phyloP scores from a whole-genome alignment of 805 yeast genomes.

The Lipomyces mesembrius region DNA sequence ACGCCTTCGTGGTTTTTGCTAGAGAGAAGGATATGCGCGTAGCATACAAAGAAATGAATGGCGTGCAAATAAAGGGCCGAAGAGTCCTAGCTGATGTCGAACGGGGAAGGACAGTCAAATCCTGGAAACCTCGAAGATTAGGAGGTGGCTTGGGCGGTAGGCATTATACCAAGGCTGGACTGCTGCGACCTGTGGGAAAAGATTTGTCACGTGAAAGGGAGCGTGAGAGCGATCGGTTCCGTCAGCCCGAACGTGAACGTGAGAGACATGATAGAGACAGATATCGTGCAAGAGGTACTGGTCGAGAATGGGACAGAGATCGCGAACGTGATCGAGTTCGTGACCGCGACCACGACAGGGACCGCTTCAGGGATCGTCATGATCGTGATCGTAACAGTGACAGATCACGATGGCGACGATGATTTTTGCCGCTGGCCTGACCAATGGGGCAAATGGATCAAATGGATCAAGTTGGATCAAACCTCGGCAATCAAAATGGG shows the following conservation, averaged over 20 bases:
- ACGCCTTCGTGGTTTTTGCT: slow-evolving; percentile 78
- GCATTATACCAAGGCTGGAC: slow-evolving; percentile 54
- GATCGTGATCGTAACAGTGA: slow-evolving; percentile 30
- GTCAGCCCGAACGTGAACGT: slow-evolving; percentile 35
- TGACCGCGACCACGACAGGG: slow-evolving; percentile 17
- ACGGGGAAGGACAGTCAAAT: slow-evolving; percentile 47
- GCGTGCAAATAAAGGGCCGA: slow-evolving; percentile 56
- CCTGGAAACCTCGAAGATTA: slow-evolving; percentile 53
- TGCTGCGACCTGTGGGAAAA: slow-evolving; percentile 30
- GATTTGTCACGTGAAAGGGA: slow-evolving; percentile 30
- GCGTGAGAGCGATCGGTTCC: slow-evolving; percentile 21
- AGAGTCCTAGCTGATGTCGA: slow-evolving; percentile 52
- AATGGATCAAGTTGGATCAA: slow-evolving; percentile 21
- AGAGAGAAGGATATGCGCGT: slow-evolving; percentile 61
- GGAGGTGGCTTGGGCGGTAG: slow-evolving; percentile 97
- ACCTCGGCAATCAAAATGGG: not conserved
- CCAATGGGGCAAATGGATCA: too few species aligned
- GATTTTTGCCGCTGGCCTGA: slow-evolving; percentile 1
- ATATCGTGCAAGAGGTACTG: slow-evolving; percentile 25
- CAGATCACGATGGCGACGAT: slow-evolving; percentile 25
- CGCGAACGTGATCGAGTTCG: slow-evolving; percentile 18
- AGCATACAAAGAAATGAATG: slow-evolving; percentile 66
- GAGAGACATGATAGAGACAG: slow-evolving; percentile 40
- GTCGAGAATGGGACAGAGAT: slow-evolving; percentile 26
- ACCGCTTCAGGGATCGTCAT: slow-evolving; percentile 26